phyloP scores from a whole-genome alignment of 371 early-diverging fungal genomes.

The Mucor circinelloides region DNA sequence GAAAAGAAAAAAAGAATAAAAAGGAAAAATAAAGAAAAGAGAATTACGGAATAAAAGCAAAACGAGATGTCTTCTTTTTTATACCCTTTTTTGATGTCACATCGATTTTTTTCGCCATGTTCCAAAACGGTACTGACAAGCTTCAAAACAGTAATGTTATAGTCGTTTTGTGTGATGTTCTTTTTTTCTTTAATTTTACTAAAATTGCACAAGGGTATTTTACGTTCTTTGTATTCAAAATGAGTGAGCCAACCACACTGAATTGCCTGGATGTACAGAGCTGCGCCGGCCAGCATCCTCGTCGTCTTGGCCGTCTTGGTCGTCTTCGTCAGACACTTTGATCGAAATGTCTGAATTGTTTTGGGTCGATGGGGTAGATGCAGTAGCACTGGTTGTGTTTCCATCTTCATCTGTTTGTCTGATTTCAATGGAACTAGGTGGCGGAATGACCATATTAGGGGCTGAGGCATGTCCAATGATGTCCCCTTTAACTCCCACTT shows the following conservation, averaged over 20 bases:
- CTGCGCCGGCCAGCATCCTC: background rate
- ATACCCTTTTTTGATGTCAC: background rate
- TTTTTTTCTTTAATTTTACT: constrained; percentile 6
- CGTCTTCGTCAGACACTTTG: constrained; percentile 5
- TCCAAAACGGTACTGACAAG: background rate
- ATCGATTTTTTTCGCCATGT: background rate
- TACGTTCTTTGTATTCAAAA: background rate
- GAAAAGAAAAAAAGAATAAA: constrained; percentile 1
- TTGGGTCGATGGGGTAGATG: background rate
- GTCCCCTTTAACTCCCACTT: constrained; percentile 31
- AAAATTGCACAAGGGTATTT: background rate
- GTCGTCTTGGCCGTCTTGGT: background rate
- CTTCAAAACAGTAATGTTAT: background rate
- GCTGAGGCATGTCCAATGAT: constrained; percentile 28
- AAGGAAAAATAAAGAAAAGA: constrained; percentile 5
- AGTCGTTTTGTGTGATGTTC: constrained; percentile 6
- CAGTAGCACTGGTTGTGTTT: background rate
- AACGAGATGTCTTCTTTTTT: background rate
- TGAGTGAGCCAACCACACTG: constrained; percentile 20
- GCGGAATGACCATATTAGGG: constrained; percentile 35
- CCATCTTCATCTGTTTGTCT: background rate
- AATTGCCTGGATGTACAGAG: constrained; percentile 25
- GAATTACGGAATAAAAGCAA: background rate
- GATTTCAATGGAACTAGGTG: background rate
- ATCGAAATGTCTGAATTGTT: background rate